Conservation (phyloP, 2,329 filamentous ascomycete genomes). For the Colletotrichum sansevieriae region DNA sequence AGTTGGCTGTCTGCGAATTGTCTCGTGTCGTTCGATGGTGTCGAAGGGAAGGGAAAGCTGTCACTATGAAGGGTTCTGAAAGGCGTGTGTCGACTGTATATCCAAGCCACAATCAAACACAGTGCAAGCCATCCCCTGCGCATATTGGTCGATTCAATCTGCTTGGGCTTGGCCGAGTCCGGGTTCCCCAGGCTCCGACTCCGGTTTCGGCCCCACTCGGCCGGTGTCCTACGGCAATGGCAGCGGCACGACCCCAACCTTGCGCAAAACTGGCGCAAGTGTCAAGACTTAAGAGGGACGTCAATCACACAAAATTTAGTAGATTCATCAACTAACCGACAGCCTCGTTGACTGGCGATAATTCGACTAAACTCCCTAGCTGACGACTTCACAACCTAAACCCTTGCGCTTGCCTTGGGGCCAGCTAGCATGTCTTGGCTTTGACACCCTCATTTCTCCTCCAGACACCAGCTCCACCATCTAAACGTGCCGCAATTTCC, state of each 20-base stretch:
- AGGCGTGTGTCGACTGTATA: background rate
- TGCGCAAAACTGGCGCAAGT: background rate
- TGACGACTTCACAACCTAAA: too few species aligned
- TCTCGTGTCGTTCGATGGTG: background rate
- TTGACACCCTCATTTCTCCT: background rate
- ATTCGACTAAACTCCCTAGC: background rate
- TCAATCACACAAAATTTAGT: background rate
- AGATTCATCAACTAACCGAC: background rate
- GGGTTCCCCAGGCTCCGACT: background rate
- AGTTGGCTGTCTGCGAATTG: too few species aligned
- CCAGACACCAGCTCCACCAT: background rate
- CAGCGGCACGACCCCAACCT: background rate
- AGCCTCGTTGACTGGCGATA: background rate
- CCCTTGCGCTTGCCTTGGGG: too few species aligned
- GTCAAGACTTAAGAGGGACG: background rate
- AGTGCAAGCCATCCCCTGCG: background rate
- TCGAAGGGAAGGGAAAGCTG: background rate
- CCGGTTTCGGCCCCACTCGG: background rate
- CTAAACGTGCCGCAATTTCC: background rate
- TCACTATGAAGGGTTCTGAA: background rate
- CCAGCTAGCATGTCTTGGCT: background rate
- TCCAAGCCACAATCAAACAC: background rate
- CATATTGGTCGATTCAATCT: background rate
- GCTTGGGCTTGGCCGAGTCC: background rate
- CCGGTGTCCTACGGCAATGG: background rate